These are phyloP conservation scores for Aspergillus sp. DNA, from an alignment of 2,329 filamentous ascomycete species.

Conservation along the genomic window DNA sequence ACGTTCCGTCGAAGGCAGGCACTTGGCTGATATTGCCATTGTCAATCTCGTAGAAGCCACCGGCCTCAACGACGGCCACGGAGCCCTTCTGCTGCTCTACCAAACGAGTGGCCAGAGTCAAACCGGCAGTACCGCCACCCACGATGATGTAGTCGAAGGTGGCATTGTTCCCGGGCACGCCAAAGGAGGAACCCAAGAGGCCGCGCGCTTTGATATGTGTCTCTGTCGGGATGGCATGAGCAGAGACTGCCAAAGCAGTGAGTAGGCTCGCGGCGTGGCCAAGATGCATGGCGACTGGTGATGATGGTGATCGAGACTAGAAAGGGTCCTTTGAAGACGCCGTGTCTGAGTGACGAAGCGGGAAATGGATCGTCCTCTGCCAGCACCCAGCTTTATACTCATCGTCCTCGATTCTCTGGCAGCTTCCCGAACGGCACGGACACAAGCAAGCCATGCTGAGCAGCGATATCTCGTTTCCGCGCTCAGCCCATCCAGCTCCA, in stretches of 20 bases:
- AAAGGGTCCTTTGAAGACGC: not conserved
- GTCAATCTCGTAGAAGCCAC: conserved; percentile 25
- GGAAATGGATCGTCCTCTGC: not conserved
- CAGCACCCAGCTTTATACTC: not conserved
- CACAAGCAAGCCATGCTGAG: not conserved
- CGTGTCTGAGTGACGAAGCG: not conserved
- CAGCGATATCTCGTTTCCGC: not conserved
- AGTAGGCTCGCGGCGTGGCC: not conserved
- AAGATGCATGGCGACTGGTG: not conserved
- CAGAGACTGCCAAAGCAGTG: not conserved
- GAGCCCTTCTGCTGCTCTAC: conserved; percentile 18
- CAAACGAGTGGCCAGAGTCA: conserved; percentile 23
- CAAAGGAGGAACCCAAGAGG: not conserved
- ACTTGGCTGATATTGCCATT: not conserved
- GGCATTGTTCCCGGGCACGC: not conserved
- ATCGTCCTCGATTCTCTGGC: too few species aligned
- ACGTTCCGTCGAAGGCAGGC: conserved; percentile 16
- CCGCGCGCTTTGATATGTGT: not conserved
- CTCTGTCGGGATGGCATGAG: not conserved
- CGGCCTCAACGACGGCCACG: conserved; percentile 32
- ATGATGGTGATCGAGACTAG: not conserved
- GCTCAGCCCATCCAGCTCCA: not conserved
- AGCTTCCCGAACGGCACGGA: not conserved
- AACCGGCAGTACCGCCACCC: conserved; percentile 27
- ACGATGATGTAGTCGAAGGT: conserved; percentile 25